Conservation (phyloP, 352 stramenopile species). For the Peronosclerospora sorghi region DNA sequence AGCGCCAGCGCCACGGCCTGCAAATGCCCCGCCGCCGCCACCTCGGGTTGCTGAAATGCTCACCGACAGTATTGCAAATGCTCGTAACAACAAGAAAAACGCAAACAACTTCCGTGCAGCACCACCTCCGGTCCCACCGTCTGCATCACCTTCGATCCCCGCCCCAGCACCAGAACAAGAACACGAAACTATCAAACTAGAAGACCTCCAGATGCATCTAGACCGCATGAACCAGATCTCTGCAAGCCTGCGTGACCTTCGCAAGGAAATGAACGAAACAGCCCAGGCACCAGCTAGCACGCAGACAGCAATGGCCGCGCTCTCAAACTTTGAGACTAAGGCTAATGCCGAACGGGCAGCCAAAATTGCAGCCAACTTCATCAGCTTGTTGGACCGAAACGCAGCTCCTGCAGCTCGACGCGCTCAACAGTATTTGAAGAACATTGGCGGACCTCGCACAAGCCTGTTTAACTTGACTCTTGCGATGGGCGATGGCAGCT, state of each 20-base stretch:
- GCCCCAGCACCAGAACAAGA: conserved; percentile 1
- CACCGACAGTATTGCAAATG: conserved; percentile 21
- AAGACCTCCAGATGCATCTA: conserved; percentile 57
- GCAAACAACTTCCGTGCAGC: conserved; percentile 3
- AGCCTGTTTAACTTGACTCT: conserved; percentile 45
- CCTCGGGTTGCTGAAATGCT: conserved; percentile 22
- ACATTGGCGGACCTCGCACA: conserved; percentile 12
- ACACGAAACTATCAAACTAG: conserved; percentile 38
- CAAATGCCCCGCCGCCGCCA: conserved; percentile 12
- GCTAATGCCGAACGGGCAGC: conserved; percentile 44
- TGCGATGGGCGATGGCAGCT: conserved; percentile 54
- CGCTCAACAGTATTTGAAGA: conserved; percentile 23
- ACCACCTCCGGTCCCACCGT: conserved; percentile 5
- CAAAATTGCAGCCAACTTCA: conserved; percentile 46
- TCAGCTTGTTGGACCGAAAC: conserved; percentile 33
- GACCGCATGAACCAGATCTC: conserved; percentile 72
- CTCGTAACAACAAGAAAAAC: conserved; percentile 6
- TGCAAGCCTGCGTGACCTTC: conserved; percentile 33
- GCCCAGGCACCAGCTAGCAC: conserved; percentile 25
- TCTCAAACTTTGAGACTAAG: conserved; percentile 42
- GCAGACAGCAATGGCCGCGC: conserved; percentile 36
- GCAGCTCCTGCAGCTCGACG: conserved; percentile 19
- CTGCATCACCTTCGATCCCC: neutral
- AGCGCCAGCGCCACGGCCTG: conserved; percentile 12
- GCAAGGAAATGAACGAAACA: conserved; percentile 35